Conservation (phyloP, 441 rosid genomes). For the Macaranga tanarius region DNA sequence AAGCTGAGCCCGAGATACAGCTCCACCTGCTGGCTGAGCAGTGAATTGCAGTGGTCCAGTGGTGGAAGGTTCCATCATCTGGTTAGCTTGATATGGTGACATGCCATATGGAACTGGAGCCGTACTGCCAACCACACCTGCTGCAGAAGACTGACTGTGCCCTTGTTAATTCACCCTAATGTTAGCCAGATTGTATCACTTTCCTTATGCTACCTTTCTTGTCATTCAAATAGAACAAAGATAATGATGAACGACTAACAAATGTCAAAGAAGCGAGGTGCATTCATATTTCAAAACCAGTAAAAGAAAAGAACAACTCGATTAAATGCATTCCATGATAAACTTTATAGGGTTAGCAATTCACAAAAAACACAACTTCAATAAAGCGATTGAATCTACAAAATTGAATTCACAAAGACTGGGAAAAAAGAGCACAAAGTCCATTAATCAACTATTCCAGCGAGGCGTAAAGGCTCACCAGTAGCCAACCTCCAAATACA, state of each 20-base stretch:
- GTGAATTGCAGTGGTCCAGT: conserved; percentile 9
- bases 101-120: conserved; percentile 20
- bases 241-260: too few relatives aligned
- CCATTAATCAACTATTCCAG: conserved; percentile 34
- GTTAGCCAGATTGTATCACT: background rate
- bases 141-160: conserved; percentile 12
- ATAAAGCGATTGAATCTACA: background rate
- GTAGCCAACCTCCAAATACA: conserved; percentile 88
- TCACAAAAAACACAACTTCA: background rate
- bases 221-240: too few relatives aligned
- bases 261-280: too few relatives aligned
- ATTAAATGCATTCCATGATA: background rate
- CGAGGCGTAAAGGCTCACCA: conserved; percentile 72
- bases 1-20: conserved; percentile 17
- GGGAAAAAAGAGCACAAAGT: background rate
- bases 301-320: too few relatives aligned
- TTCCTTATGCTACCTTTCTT: conserved; percentile 12
- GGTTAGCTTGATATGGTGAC: conserved; percentile 13
- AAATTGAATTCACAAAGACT: too few relatives aligned
- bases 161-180: conserved; percentile 18
- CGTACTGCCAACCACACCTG: conserved; percentile 5
- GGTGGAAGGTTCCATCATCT: conserved; percentile 23
- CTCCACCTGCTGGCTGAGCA: too few relatives aligned
- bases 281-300: too few relatives aligned
- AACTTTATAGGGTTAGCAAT: background rate